These are phyloP conservation scores for Microbotryum violaceum DNA, from an alignment of 1,284 basidiomycete genomes.

Conservation along the genomic window DNA sequence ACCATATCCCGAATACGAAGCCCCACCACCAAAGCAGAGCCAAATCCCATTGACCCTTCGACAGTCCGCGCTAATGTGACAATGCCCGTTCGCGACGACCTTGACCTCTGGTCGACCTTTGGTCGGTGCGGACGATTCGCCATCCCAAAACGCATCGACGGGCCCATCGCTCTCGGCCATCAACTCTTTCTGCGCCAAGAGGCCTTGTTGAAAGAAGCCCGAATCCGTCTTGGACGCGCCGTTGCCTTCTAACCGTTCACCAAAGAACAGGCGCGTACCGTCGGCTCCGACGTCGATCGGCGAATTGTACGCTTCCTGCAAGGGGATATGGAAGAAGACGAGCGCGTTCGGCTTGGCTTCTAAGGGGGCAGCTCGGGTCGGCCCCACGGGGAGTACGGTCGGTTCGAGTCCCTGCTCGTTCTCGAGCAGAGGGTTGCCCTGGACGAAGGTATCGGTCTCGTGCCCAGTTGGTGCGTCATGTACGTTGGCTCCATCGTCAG, in stretches of 20 bases:
- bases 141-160: conserved; percentile 45
- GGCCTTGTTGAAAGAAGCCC: conserved; percentile 70
- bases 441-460: background rate
- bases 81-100: conserved; percentile 48
- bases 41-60: conserved; percentile 73
- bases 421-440: conserved; percentile 3
- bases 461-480: too few species aligned
- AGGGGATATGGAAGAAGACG: conserved; percentile 91
- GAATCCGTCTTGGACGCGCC: conserved; percentile 62
- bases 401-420: conserved; percentile 21
- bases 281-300: conserved; percentile 23
- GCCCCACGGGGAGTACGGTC: conserved; percentile 12
- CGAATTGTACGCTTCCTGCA: conserved; percentile 51
- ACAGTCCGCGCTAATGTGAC: conserved; percentile 65
- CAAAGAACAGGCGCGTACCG: conserved; percentile 18
- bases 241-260: conserved; percentile 50
- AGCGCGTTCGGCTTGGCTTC: conserved; percentile 72
- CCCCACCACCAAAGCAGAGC: conserved; percentile 91
- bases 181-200: conserved; percentile 54
- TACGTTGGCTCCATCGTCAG: too few species aligned
- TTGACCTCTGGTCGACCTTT: conserved; percentile 57
- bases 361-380: conserved; percentile 47
- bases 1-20: conserved; percentile 72
- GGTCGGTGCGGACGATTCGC: conserved; percentile 22
- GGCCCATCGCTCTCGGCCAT: conserved; percentile 38